Evolutionary conservation across 352 stramenopile genomes (phyloP).

Genomic region (Thraustochytrium sp.): DNA sequence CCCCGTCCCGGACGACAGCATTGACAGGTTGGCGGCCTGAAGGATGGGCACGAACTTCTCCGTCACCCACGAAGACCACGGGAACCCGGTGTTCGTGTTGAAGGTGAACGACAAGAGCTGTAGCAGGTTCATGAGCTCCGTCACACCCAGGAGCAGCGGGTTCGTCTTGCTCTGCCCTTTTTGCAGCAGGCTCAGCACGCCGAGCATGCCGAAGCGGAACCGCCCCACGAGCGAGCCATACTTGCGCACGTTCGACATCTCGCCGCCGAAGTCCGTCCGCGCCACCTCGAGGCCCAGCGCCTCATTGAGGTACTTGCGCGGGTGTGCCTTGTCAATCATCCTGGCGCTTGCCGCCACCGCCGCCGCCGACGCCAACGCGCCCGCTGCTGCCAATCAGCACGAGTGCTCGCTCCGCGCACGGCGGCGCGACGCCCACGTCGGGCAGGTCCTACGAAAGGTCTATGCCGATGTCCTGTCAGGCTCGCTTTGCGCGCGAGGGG

Average conservation of each 20-base stretch:
- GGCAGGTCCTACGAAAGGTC: too few relatives aligned
- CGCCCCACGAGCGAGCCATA: background rate
- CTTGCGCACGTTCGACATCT: constrained; percentile 3
- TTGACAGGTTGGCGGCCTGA: background rate
- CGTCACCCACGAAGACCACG: background rate
- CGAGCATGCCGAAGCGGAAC: background rate
- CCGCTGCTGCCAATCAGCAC: too few relatives aligned
- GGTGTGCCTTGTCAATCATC: constrained; percentile 13
- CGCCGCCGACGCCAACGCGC: background rate
- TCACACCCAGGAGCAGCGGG: background rate
- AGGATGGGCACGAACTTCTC: constrained; percentile 11
- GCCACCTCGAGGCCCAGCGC: background rate
- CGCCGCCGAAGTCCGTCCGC: constrained; percentile 1
- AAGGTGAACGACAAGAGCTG: constrained; percentile 37
- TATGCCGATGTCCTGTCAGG: too few relatives aligned
- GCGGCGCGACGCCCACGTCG: too few relatives aligned
- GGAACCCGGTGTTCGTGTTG: background rate
- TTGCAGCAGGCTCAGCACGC: background rate
- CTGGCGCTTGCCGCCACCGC: background rate
- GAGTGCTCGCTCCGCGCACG: too few relatives aligned
- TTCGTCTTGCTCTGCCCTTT: background rate
- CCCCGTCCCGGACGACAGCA: background rate
- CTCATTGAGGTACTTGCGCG: constrained; percentile 25
- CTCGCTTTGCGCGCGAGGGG: too few relatives aligned
- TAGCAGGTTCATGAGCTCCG: background rate